A percentile compares a stretch with the other conserved stretches of the same genome.
Conservation (phyloP, 2,329 filamentous ascomycete species). For the Talaromyces atroroseus region DNA sequence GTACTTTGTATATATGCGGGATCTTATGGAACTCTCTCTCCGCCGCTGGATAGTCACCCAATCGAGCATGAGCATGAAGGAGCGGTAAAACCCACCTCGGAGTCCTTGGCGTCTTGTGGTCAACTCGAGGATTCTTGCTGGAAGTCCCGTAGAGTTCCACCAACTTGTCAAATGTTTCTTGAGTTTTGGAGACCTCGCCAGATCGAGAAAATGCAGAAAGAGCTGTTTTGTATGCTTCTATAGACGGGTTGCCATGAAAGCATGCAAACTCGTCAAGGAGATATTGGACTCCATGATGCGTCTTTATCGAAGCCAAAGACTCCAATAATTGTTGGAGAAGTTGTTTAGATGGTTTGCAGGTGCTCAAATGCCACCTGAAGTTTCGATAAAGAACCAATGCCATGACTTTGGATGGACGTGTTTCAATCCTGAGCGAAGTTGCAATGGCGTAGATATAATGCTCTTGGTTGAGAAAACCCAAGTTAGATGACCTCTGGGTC, state of each 20-base stretch:
- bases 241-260: slow-evolving; percentile 28
- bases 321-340: slow-evolving; percentile 24
- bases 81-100: slow-evolving; percentile 47
- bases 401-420: slow-evolving; percentile 23
- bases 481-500: slow-evolving; percentile 20
- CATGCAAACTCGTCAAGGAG: slow-evolving; percentile 37
- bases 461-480: slow-evolving; percentile 20
- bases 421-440: slow-evolving; percentile 24
- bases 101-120: slow-evolving; percentile 17
- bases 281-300: slow-evolving; percentile 33
- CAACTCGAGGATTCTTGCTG: background rate
- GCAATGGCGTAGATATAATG: slow-evolving; percentile 28
- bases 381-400: slow-evolving; percentile 38
- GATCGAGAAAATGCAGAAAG: slow-evolving; percentile 41
- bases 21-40: slow-evolving; percentile 60
- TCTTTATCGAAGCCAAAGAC: slow-evolving; percentile 24
- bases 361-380: slow-evolving; percentile 30
- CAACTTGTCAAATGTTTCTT: slow-evolving; percentile 41
- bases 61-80: slow-evolving; percentile 65
- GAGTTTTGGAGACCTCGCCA: slow-evolving; percentile 43
- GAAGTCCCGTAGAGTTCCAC: slow-evolving; percentile 29
- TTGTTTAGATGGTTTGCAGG: slow-evolving; percentile 17
- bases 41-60: slow-evolving; percentile 58
- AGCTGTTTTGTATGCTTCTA: slow-evolving; percentile 29
- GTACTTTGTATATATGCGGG: slow-evolving; percentile 47